phyloP scores from a whole-genome alignment of 352 stramenopile species.

The Phytophthora constricta region DNA sequence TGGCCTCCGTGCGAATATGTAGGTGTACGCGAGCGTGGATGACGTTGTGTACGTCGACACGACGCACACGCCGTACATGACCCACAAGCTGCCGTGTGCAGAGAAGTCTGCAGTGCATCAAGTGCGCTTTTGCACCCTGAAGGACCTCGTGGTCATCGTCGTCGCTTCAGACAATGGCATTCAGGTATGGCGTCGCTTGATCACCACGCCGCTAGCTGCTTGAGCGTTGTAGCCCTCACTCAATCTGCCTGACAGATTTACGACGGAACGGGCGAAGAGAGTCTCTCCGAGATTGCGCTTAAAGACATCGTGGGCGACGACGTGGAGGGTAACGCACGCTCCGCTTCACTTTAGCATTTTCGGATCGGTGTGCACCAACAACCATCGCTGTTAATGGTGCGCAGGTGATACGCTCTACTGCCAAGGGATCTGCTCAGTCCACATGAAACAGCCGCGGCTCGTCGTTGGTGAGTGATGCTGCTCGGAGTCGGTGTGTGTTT shows the following conservation, averaged over 20 bases:
- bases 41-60: constrained; percentile 56
- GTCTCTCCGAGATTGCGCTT: constrained; percentile 59
- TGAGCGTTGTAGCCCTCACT: no score
- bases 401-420: constrained; percentile 61
- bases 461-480: constrained; percentile 48
- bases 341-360: no score
- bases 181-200: no score
- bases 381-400: not conserved
- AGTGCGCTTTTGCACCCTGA: constrained; percentile 65
- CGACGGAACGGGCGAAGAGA: constrained; percentile 60
- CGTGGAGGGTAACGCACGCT: constrained; percentile 60
- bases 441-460: constrained; percentile 52
- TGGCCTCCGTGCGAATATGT: no score
- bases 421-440: constrained; percentile 63
- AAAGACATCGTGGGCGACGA: constrained; percentile 54
- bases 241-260: constrained; percentile 51
- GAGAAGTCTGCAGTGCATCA: constrained; percentile 67
- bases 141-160: constrained; percentile 57
- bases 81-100: constrained; percentile 47
- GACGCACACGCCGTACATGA: constrained; percentile 46
- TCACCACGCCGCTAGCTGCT: no score
- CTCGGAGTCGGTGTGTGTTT: not conserved
- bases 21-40: constrained; percentile 59
- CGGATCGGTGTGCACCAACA: no score
- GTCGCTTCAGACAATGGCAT: constrained; percentile 68